These are phyloP conservation scores for Candida sithepensis DNA, from an alignment of 805 yeast species.

Conservation along the genomic window DNA sequence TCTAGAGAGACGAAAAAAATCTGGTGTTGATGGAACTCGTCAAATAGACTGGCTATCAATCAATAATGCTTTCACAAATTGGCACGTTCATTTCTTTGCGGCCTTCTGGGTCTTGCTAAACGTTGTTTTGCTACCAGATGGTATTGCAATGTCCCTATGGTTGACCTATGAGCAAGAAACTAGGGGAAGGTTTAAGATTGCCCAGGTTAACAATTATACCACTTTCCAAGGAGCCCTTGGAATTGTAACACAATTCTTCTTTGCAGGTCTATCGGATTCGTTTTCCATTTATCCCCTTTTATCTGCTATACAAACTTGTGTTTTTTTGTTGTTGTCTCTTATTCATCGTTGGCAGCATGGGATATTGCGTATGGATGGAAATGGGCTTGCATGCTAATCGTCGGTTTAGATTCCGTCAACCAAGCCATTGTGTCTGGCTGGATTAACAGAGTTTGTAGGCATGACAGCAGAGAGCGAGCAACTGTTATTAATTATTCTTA, in stretches of 20 bases:
- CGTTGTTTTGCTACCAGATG: conserved; percentile 38
- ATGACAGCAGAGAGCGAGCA: conserved; percentile 62
- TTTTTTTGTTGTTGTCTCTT: conserved; percentile 36
- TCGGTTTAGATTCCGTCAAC: conserved; percentile 33
- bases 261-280: conserved; percentile 37
- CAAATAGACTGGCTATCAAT: conserved; percentile 33
- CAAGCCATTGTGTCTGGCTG: conserved; percentile 42
- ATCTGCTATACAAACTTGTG: conserved; percentile 28
- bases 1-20: conserved; percentile 36
- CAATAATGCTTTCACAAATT: conserved; percentile 46
- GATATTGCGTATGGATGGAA: conserved; percentile 36
- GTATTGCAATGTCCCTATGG: conserved; percentile 38
- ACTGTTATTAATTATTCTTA: conserved; percentile 46
- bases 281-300: conserved; percentile 36
- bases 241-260: conserved; percentile 36
- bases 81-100: conserved; percentile 57
- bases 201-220: conserved; percentile 38
- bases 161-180: conserved; percentile 27
- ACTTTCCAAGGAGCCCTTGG: conserved; percentile 40
- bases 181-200: conserved; percentile 26
- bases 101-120: conserved; percentile 44
- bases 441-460: conserved; percentile 37
- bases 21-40: conserved; percentile 31
- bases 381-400: conserved; percentile 37
- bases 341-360: conserved; percentile 39